Conservation (phyloP, 331 rosid species). For the Erythrophleum ivorense region DNA sequence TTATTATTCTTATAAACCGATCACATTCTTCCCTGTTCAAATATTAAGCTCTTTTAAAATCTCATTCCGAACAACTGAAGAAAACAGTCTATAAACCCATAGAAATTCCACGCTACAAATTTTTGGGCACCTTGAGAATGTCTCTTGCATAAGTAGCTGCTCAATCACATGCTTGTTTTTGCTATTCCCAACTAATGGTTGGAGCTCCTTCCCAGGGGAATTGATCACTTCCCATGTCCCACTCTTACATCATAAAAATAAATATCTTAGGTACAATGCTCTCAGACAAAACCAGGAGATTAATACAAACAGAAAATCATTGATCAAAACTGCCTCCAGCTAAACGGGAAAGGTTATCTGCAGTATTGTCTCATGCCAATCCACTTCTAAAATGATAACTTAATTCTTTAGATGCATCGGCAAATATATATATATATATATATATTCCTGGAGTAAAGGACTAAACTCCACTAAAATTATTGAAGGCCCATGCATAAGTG, state of each 20-base stretch:
- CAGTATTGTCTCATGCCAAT: slow-evolving; percentile 19
- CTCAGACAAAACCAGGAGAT: slow-evolving; percentile 34
- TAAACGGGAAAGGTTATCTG: slow-evolving; percentile 29
- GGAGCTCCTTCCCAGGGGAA: slow-evolving; percentile 51
- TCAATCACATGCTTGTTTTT: slow-evolving; percentile 65
- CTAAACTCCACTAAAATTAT: not conserved
- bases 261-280: slow-evolving; percentile 28
- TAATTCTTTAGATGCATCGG: not conserved
- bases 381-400: not conserved
- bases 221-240: slow-evolving; percentile 46
- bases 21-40: slow-evolving; percentile 89
- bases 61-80: slow-evolving; percentile 31
- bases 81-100: slow-evolving; percentile 34
- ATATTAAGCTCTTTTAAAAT: slow-evolving; percentile 35
- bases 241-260: slow-evolving; percentile 50
- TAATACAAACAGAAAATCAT: slow-evolving; percentile 12
- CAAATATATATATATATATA: too few relatives aligned
- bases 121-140: slow-evolving; percentile 75
- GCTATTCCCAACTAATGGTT: slow-evolving; percentile 46
- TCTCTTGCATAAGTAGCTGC: slow-evolving; percentile 73
- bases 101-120: slow-evolving; percentile 7
- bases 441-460: not conserved
- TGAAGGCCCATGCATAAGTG: not conserved
- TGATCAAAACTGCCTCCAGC: slow-evolving; percentile 23
- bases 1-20: slow-evolving; percentile 64